Base-by-base conservation (phyloP, 306 rosid species). In the Geum urbanum region DNA sequence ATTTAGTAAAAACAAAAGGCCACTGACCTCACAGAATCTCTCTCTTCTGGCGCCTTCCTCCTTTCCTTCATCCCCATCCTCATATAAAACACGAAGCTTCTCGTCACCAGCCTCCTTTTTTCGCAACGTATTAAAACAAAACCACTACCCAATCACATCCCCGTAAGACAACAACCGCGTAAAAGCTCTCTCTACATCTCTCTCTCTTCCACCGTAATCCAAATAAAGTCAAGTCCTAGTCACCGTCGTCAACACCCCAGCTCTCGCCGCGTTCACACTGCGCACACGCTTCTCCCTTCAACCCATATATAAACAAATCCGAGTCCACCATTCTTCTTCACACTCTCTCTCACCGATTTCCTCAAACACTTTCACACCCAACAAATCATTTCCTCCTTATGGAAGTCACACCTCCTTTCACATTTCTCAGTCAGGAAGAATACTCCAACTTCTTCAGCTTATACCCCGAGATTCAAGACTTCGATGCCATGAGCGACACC, bases 251-350 rank as follows among this genome's bases (percentile, higher is more conserved):
- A 76, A 68, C 76, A 69, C 7, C n/a, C 63, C 2, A 15, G 0
- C 56, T 60, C 43, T 39, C 43, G 51, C 61, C 84, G 89, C 79
- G 91, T 87, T 90, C 94, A 84, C 84, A 87, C 67, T 8, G 4
- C 79, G 1, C 59, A 85, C 94, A 84, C 94, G 94, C 78, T 74
- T 83, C 70, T 27, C 37, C 11, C 18, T 4, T 20, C 19, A 6
- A 3, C 37, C 24, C 43, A 4, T 51, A 50, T 18, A 70, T 43
- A 70, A 5, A 15, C 13, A 56, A 44, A 18, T 67, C 9, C 48
- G 5, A 7, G n/a, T 4, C 44, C 73, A 49, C 8, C 6, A 46
- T 24, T n/a, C 55, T 19, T 62, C 41, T 19, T 40, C 61, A 66
- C 76, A 53, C 37, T 14, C 37, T 14, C 20, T 0, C 53, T n/a